A percentile compares a stretch with the other conserved stretches of the same genome.
Evolutionary conservation across 2,329 filamentous ascomycete species (phyloP).

Genomic region (Trichoderma sp.): DNA sequence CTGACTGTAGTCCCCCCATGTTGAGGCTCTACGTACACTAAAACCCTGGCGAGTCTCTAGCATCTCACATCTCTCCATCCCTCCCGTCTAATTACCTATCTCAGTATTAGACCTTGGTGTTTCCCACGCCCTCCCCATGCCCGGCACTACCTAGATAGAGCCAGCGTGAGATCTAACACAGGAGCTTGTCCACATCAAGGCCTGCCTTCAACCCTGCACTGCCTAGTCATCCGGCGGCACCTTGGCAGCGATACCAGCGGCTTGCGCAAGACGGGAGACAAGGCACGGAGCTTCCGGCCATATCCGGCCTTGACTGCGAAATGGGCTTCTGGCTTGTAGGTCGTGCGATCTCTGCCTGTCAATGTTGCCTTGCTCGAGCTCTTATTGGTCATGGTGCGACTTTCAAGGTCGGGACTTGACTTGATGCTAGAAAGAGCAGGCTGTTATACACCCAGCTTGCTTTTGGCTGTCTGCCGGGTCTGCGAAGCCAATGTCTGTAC

Average conservation of each 20-base stretch:
- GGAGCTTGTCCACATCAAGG: too few relatives aligned
- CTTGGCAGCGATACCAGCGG: not conserved
- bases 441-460: not conserved
- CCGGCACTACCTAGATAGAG: not conserved
- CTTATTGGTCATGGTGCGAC: constrained; percentile 10
- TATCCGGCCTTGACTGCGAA: constrained; percentile 17
- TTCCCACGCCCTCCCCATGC: too few relatives aligned
- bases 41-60: too few relatives aligned
- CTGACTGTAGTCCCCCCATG: too few relatives aligned
- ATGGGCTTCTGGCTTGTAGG: not conserved
- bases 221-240: not conserved
- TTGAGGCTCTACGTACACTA: too few relatives aligned
- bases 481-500: too few relatives aligned
- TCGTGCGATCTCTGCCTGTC: too few relatives aligned
- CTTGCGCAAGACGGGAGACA: not conserved
- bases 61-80: too few relatives aligned
- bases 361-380: not conserved
- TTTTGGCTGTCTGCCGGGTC: not conserved
- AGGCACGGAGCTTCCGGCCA: constrained; percentile 10
- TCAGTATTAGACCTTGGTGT: too few relatives aligned
- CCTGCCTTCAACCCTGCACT: not conserved
- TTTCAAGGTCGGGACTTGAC: not conserved
- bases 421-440: not conserved
- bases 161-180: too few relatives aligned
- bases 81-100: too few relatives aligned